Base-by-base conservation (phyloP, 208 protist species). In the Trypanosoma boissoni region DNA sequence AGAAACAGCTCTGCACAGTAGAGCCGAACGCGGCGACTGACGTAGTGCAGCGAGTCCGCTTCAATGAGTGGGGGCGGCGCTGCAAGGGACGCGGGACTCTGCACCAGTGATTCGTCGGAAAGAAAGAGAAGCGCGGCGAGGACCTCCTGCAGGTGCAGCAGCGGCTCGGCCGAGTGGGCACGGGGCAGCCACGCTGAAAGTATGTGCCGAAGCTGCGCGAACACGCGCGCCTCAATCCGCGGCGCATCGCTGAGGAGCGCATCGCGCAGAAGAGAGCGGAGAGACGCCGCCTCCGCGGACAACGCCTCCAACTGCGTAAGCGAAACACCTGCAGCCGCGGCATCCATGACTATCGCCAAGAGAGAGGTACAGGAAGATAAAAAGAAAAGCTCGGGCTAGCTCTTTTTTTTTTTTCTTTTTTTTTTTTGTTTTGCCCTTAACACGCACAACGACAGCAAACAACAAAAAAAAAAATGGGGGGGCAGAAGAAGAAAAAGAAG, bases 1-100 rank as follows among this genome's bases (percentile, higher is more conserved):
- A 92, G 53, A 39, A 94, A 70, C 28, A 80, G 36, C 9, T 64
- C 45, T 10, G 57, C 57, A 44, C 82, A 88, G 46, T 75, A 83
- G 0, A 42, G 36, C 6, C 84, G 76, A 48, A 84, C 63, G 9
- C 51, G 32, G 4, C 44, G 8, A 50, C 77, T 86, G 0, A 94
- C 75, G 57, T 91, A 94, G 42, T 66, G 72, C n/a, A 12, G 39
- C 0, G 82, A 87, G 8, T 50, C 49, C 23, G 58, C 77, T 24
- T 44, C 52, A 44, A 28, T 18, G 9, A 45, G 37, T 54, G 3
- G 28, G 28, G 5, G 10, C 10, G 28, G 24, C 8, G 14, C 8
- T 26, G 51, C 65, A 45, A 39, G 23, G 23, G 34, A 52, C 21
- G 20, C 5, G 32, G n/a, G 36, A 24, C 16, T 24, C 20, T 39